Evolutionary conservation across 306 rosid species (phyloP), one percentile per base, ranked within the genome.

Genomic region (Ormosia emarginata): DNA sequence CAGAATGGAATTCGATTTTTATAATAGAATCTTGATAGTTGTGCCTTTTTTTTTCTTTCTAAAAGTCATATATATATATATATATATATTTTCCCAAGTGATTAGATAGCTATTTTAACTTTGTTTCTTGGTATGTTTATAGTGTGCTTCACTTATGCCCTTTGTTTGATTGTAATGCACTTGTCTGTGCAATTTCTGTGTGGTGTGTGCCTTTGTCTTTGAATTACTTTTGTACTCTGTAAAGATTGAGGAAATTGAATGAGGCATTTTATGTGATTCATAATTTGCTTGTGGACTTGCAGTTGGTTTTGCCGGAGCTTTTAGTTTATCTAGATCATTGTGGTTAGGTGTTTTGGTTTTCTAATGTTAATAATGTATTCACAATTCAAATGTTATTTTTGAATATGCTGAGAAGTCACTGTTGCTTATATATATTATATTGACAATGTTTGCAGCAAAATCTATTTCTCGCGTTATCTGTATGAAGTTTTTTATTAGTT

Each of bases 21-120:
- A 67, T 79, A 37, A 77, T 66, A 52, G 78, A 82, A 55, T 85
- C 85, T 71, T 73, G 67, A 65, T 82, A 79, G 34, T 24, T 61
- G 33, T 46, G 83, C 43, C n/a, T 8, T 18, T 78, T 11, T 40
- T 64, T 29, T 37, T 10, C 57, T 36, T 39, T 9, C 62, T 18
- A 7, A 12, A 43, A 79, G 75, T 49, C 75, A 81, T 73, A 74
- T 66, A 70, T 77, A 39, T 36, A 74, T 41, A 24, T 0, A 1
- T 58, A 15, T 56, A 12, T 47, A 47, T n/a, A n/a, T n/a, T 58
- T 66, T 43, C 18, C 63, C n/a, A 11, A 58, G 53, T 67, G 84
- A 67, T 58, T 81, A 36, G 64, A 24, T 77, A 57, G 66, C 55
- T 84, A 83, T 57, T 67, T 59, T 78, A 57, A 68, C 57, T 58